Evolutionary conservation across 352 stramenopile genomes (phyloP), one percentile per base, ranked within the genome.

Genomic region (Phytophthora idaei): DNA sequence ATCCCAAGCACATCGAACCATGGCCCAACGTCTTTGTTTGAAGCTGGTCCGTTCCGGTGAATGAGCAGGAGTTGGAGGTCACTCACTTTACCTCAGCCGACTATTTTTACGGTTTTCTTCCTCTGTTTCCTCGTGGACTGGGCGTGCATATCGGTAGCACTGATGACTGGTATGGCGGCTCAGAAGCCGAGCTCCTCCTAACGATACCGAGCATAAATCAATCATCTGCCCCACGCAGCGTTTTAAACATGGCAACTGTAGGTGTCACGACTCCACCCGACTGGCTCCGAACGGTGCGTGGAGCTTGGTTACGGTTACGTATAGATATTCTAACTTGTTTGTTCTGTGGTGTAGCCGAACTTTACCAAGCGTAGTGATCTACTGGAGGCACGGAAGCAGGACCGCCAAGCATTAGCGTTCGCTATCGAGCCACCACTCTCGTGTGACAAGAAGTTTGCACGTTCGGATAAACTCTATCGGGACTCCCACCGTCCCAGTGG

Each of bases 211-310:
- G 8, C 29, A 5, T 6, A 52, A 25, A 29, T 49, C 36, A 9
- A 52, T 14, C 17, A 5, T n/a, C 14, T 37, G 28, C 27, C n/a
- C 27, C 29, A 44, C 49, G 8, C 8, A 8, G 21, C 37, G 27
- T n/a, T 57, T 53, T 25, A 54, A 37, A 21, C n/a, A 81, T 81
- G 73, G 42, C 73, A 28, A 56, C 71, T 2, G 14, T 64, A 5
- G 70, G 71, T 42, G 53, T 85, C 50, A 79, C 76, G 70, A 81
- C 89, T 45, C 82, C 80, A 9, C 70, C 77, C 17, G 74, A 90
- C 29, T 90, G 82, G 82, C 67, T 87, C 10, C 77, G 64, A 47
- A 61, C 61, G 46, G 77, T 85, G 44, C 42, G 72, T 68, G 11
- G 6, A 49, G 25, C 25, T 36, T 48, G 2, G 42, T 17, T 15